Evolutionary conservation across 2,329 filamentous ascomycete genomes (phyloP), one percentile per base, ranked within the genome.

Genomic region (Aspergillus persii): DNA sequence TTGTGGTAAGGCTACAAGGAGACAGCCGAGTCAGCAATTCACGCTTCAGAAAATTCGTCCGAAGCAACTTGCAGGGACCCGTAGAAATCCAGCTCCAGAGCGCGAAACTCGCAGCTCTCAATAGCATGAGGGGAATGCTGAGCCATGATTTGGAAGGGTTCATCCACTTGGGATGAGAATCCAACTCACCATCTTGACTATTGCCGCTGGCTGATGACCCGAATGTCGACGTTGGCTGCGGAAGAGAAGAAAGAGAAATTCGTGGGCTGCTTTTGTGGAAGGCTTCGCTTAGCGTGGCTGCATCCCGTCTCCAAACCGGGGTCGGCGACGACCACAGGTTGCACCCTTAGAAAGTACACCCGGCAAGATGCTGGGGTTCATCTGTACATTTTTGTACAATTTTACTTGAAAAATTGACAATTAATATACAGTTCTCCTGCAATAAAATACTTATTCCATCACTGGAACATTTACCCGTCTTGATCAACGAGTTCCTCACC

Each of bases 11-110:
- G 78, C 92, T 96, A 71, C 70, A 69, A 65, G 66, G 65, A 69
- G 75, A 79, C 81, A 81, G 83, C 84, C 88, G 91, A 96, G 92
- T 97, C 93, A 97, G 94, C 94, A 97, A 96, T 96, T 96, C 88
- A 87, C 93, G 92, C 93, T 97, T 97, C 93, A 97, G 93, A 82
- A 71, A 69, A 74, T 81, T 81, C 63, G 69, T 90, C 91, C 93
- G 94, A 97, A 97, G 92, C 92, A 96, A 92, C 91, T 97, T 97
- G 94, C 92, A 86, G 84, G 83, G 91, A 95, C 90, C 90, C 89
- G 74, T 68, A 41, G 12, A 41, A 63, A 36, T 56, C 30, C 47
- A 41, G 54, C 23, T 33, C 54, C 62, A 54, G 31, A 49, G 53
- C 51, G 56, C 59, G 59, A 58, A 60, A 47, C 7, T 47, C 44